A percentile compares a stretch with the other conserved stretches of the same genome.
phyloP scores from a whole-genome alignment of 2,329 filamentous ascomycete species.

The Spiromastix sp. region DNA sequence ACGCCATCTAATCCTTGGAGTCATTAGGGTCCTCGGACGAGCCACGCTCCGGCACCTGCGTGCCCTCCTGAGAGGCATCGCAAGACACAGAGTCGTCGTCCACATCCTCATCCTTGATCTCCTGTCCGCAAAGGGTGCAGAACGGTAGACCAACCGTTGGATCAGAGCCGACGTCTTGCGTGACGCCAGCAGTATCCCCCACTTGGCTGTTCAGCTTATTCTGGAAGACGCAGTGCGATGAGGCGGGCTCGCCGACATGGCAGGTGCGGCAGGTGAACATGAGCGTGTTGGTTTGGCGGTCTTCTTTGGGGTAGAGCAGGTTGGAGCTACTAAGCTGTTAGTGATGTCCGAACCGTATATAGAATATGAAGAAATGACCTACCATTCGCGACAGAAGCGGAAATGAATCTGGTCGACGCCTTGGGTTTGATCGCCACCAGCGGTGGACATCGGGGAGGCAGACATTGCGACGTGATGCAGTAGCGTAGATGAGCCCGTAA shows the following conservation, averaged over 20 bases:
- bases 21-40: too few relatives aligned
- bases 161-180: slow-evolving; percentile 92
- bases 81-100: too few relatives aligned
- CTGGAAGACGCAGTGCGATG: slow-evolving; percentile 86
- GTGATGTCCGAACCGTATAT: slow-evolving; percentile 1
- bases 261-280: slow-evolving; percentile 96
- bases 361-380: slow-evolving; percentile 16
- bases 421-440: slow-evolving; percentile 25
- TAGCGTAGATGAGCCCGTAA: background rate
- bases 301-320: slow-evolving; percentile 95
- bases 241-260: slow-evolving; percentile 77
- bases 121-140: slow-evolving; percentile 49
- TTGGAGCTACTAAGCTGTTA: slow-evolving; percentile 57
- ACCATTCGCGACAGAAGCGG: slow-evolving; percentile 96
- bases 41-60: too few relatives aligned
- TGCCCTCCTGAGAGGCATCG: too few relatives aligned
- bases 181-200: slow-evolving; percentile 92
- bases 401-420: slow-evolving; percentile 73
- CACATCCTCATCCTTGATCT: too few relatives aligned
- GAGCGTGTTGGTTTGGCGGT: slow-evolving; percentile 69
- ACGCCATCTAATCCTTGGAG: too few relatives aligned
- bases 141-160: slow-evolving; percentile 80
- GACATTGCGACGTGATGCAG: too few relatives aligned
- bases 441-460: slow-evolving; percentile 31
- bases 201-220: slow-evolving; percentile 86